Evolutionary conservation across 108 stramenopile genomes (phyloP).

Genomic region (Cylindrotheca fusiformis): DNA sequence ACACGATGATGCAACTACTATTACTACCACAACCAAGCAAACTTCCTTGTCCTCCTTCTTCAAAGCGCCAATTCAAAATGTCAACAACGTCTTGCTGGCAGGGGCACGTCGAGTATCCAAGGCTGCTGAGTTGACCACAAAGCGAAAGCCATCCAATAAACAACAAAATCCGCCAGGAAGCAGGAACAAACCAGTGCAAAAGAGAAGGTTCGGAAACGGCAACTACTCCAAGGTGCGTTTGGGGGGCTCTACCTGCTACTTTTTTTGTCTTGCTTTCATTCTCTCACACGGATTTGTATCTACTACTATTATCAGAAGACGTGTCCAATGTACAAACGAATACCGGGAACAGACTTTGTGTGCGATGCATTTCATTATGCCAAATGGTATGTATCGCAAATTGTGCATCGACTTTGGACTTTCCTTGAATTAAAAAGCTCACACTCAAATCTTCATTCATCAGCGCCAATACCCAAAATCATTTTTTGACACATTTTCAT

Average conservation of each 20-base stretch:
- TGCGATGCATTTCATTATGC: conserved; percentile 69
- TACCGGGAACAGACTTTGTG: conserved; percentile 80
- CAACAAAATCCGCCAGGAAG: not conserved
- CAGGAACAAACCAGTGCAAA: not conserved
- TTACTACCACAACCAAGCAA: not conserved
- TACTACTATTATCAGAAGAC: not conserved
- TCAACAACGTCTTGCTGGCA: conserved; percentile 35
- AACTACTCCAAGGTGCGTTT: no score
- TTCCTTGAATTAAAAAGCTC: not conserved
- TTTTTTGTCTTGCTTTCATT: no score
- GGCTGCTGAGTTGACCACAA: conserved; percentile 15
- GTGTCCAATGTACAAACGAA: conserved; percentile 77
- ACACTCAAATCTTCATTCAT: conserved; percentile 8
- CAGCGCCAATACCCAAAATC: conserved; percentile 62
- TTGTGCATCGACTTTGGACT: not conserved
- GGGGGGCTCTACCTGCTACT: no score
- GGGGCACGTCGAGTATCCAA: conserved; percentile 36
- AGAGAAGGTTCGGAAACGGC: not conserved
- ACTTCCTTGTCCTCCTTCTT: conserved; percentile 2
- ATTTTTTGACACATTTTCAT: conserved; percentile 79
- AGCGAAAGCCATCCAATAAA: not conserved
- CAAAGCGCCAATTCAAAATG: conserved; percentile 10
- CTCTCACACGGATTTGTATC: not conserved
- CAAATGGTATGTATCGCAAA: conserved; percentile 20
- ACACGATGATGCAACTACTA: not conserved